A percentile compares a stretch with the other conserved stretches of the same genome.
phyloP scores from a whole-genome alignment of 108 stramenopile genomes.

The Skeletonema costatum region DNA sequence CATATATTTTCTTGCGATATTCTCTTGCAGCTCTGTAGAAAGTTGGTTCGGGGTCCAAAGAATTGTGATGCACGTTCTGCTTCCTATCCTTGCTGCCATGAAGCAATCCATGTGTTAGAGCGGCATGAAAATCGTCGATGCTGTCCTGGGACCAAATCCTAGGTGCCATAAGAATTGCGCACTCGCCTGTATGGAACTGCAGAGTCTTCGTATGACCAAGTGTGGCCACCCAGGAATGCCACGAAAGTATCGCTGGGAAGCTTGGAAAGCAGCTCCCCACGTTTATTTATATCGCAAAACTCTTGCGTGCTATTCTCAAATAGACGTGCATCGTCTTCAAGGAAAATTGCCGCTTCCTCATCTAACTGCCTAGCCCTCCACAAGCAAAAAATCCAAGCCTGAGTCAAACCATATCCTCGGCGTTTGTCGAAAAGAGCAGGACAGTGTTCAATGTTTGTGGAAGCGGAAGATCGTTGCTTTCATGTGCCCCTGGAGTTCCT shows the following conservation, averaged over 20 bases:
- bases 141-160: neutral
- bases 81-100: constrained; percentile 1
- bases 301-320: neutral
- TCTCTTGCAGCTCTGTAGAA: constrained; percentile 2
- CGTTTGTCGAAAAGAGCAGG: neutral
- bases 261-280: neutral
- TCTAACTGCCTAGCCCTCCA: neutral
- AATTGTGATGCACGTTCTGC: neutral
- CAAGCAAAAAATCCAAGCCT: neutral
- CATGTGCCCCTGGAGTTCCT: constrained; percentile 18
- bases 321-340: constrained; percentile 1
- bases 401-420: neutral
- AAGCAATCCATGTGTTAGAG: neutral
- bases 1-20: neutral
- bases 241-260: neutral
- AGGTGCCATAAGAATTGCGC: neutral
- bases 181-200: neutral
- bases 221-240: neutral
- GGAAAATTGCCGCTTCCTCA: neutral
- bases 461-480: neutral
- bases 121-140: neutral
- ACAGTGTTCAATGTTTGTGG: constrained; percentile 11
- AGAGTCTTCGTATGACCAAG: constrained; percentile 2
- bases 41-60: neutral
- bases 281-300: neutral